Evolutionary conservation across 108 stramenopile genomes (phyloP).

Genomic region (Fragilaria crotonensis): DNA sequence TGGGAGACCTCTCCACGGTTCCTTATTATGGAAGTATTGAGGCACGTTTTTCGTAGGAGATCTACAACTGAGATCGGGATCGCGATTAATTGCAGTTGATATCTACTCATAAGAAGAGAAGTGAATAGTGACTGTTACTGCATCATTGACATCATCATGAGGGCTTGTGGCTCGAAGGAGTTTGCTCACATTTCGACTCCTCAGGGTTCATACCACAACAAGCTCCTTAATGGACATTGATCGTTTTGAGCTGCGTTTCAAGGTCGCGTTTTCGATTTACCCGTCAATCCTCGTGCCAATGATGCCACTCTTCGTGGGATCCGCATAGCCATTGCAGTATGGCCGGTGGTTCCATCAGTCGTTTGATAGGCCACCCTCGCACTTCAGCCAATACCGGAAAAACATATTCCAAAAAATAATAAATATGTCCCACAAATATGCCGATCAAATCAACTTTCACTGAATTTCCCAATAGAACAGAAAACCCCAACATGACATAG

Average conservation of each 20-base stretch:
- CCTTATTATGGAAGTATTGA: conserved; percentile 76
- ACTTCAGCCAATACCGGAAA: conserved; percentile 90
- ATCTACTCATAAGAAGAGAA: no score
- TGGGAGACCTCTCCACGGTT: conserved; percentile 68
- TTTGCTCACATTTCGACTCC: no score
- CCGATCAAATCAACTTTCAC: conserved; percentile 85
- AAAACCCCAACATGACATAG: conserved; percentile 93
- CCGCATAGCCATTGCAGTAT: conserved; percentile 73
- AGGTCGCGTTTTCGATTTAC: no score
- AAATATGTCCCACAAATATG: conserved; percentile 93
- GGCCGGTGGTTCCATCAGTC: conserved; percentile 69
- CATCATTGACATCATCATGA: no score
- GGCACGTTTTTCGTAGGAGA: conserved; percentile 25
- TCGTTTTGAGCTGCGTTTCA: no score
- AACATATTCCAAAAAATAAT: conserved; percentile 96
- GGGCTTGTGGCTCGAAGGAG: no score
- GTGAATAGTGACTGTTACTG: no score
- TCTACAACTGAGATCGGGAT: no score
- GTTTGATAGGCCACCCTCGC: conserved; percentile 81
- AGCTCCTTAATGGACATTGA: no score
- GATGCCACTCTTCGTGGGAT: conserved; percentile 23
- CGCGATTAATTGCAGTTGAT: no score
- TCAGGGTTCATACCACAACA: no score
- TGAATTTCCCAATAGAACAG: conserved; percentile 78
- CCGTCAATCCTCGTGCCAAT: no score